Evolutionary conservation across 2,329 filamentous ascomycete genomes (phyloP), one percentile per base, ranked within the genome.

Genomic region (Ascosphaera acerosa): DNA sequence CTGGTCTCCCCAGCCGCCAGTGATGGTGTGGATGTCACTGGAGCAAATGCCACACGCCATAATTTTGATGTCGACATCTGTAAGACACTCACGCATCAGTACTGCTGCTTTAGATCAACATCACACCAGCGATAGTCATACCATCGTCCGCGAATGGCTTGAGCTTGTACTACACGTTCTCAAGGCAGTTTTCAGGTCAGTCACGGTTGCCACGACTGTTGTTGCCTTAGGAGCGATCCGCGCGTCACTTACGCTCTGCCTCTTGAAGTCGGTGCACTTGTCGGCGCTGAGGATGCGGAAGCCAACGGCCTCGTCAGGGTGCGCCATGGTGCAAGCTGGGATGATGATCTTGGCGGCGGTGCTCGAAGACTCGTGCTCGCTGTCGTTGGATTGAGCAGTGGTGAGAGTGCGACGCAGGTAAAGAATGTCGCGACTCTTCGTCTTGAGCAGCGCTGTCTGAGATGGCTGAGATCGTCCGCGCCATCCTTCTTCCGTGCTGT

Each of bases 131-230:
- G n/a, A n/a, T n/a, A n/a, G n/a, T 31, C 44, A 35, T 39, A 52
- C 49, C 49, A 52, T 77, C 65, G 48, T 82, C 76, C 40, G 73
- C 77, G 48, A 89, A 89, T 12, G 76, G 75, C 58, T 89, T 87
- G 35, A 82, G 70, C 42, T 70, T 65, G 58, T 78, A 80, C 58
- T 82, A 51, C 29, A 19, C 29, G 30, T 20, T 28, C 26, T 31
- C 22, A 6, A 22, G 10, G 7, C 6, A 28, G 15, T 28, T 18
- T 10, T 15, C 18, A 9, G 17, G 14, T 18, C 2, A 29, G n/a
- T n/a, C n/a, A n/a, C n/a, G n/a, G n/a, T n/a, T n/a, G n/a, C n/a
- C n/a, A n/a, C n/a, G n/a, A n/a, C n/a, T n/a, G n/a, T n/a, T n/a
- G n/a, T n/a, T n/a, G n/a, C n/a, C n/a, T n/a, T n/a, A n/a, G n/a